phyloP scores from a whole-genome alignment of 2,329 filamentous ascomycete genomes.

The Fusarium liriodendri region DNA sequence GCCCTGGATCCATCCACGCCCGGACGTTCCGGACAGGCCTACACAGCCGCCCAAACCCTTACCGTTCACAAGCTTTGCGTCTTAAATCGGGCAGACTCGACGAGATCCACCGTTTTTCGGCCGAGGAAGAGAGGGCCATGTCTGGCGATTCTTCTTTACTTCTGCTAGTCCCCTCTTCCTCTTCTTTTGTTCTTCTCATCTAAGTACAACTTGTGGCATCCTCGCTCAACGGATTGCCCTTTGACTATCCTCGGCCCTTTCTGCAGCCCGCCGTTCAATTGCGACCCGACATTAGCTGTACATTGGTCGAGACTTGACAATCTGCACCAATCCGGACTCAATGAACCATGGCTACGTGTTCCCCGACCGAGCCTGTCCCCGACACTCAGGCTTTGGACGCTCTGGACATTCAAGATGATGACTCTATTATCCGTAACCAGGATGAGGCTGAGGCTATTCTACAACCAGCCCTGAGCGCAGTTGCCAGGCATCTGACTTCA shows the following conservation, averaged over 20 bases:
- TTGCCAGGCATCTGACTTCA: slow-evolving; percentile 66
- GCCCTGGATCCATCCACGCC: slow-evolving; percentile 39
- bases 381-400: slow-evolving; percentile 11
- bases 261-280: slow-evolving; percentile 2
- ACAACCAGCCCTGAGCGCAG: slow-evolving; percentile 68
- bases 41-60: slow-evolving; percentile 27
- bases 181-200: slow-evolving; percentile 4
- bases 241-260: slow-evolving; percentile 9
- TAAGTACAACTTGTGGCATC: slow-evolving; percentile 19
- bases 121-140: slow-evolving; percentile 28
- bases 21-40: slow-evolving; percentile 40
- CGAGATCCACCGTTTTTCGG: slow-evolving; percentile 33
- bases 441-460: slow-evolving; percentile 70
- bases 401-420: slow-evolving; percentile 29
- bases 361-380: slow-evolving; percentile 8
- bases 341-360: slow-evolving; percentile 24
- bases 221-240: neutral
- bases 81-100: slow-evolving; percentile 20
- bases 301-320: neutral
- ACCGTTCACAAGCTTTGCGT: slow-evolving; percentile 20
- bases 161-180: slow-evolving; percentile 20
- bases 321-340: neutral
- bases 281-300: neutral
- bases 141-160: slow-evolving; percentile 15
- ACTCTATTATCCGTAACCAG: slow-evolving; percentile 53